Conservation (phyloP, 345 rosid species). For the Melaleuca quinquenervia region DNA sequence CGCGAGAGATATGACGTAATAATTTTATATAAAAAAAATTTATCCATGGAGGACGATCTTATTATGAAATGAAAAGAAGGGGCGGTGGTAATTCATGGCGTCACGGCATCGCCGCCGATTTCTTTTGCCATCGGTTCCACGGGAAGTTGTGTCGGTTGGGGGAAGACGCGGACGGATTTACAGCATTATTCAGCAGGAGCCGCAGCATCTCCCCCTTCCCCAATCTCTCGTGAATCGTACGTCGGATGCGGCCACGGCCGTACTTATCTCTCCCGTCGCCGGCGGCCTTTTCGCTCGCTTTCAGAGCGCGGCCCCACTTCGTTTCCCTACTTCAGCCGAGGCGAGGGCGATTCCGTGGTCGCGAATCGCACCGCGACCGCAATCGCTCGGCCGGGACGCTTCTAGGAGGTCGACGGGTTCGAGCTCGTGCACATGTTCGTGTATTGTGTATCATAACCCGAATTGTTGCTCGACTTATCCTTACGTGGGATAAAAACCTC, state of each 20-base stretch:
- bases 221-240: background rate
- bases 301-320: background rate
- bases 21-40: background rate
- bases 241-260: too few relatives aligned
- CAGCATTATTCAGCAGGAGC: background rate
- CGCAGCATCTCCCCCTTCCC: background rate
- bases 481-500: background rate
- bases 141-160: background rate
- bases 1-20: background rate
- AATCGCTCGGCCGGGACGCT: background rate
- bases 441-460: accelerated
- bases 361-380: background rate
- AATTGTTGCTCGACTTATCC: background rate
- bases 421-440: background rate
- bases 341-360: background rate
- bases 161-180: background rate
- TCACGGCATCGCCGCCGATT: background rate
- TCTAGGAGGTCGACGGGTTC: background rate
- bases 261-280: background rate
- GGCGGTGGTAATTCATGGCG: background rate
- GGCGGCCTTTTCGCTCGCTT: background rate
- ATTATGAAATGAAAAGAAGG: accelerated
- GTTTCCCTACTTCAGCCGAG: background rate
- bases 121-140: background rate
- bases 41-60: background rate